Percentiles rank a stretch among this genome's conserved stretches.
Conservation (phyloP, 495 filamentous ascomycete species). For the Talaromyces nanjingensis region DNA sequence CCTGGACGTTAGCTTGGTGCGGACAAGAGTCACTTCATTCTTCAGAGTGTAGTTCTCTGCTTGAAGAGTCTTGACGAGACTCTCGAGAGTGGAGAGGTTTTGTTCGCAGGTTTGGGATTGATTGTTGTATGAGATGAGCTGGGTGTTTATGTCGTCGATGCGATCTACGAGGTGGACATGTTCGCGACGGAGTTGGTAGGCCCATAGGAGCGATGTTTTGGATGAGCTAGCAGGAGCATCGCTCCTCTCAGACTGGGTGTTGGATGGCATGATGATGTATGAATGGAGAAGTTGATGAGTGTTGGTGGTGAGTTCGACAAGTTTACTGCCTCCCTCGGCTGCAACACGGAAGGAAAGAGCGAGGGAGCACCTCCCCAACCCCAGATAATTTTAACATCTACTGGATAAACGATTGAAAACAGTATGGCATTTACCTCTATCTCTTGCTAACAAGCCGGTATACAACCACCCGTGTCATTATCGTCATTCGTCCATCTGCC, state of each 20-base stretch:
- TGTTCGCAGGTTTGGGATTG: slow-evolving; percentile 5
- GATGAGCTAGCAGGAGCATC: not conserved
- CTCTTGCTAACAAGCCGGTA: slow-evolving; percentile 25
- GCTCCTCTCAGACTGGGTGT: not conserved
- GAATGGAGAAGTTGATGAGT: not conserved
- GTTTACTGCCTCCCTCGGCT: not conserved
- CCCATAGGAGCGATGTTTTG: slow-evolving; percentile 25
- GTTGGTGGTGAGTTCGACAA: not conserved
- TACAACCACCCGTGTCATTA: slow-evolving; percentile 25
- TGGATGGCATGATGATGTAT: not conserved
- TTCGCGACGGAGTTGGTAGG: slow-evolving; percentile 27
- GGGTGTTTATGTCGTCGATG: slow-evolving; percentile 9
- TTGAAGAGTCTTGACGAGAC: slow-evolving; percentile 12
- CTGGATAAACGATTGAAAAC: slow-evolving; percentile 8
- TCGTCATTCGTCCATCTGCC: slow-evolving; percentile 17
- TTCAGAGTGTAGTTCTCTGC: slow-evolving; percentile 14
- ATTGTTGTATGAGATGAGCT: slow-evolving; percentile 10
- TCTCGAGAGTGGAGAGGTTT: slow-evolving; percentile 9
- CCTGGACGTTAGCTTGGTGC: not conserved
- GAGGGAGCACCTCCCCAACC: not conserved
- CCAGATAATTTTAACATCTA: too few species aligned
- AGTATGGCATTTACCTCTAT: slow-evolving; percentile 29
- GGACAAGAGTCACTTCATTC: not conserved
- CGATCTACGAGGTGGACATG: slow-evolving; percentile 21
- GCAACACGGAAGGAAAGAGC: not conserved